Conservation (phyloP, 176 grass and related monocot species). For the Triticum turgidum region DNA sequence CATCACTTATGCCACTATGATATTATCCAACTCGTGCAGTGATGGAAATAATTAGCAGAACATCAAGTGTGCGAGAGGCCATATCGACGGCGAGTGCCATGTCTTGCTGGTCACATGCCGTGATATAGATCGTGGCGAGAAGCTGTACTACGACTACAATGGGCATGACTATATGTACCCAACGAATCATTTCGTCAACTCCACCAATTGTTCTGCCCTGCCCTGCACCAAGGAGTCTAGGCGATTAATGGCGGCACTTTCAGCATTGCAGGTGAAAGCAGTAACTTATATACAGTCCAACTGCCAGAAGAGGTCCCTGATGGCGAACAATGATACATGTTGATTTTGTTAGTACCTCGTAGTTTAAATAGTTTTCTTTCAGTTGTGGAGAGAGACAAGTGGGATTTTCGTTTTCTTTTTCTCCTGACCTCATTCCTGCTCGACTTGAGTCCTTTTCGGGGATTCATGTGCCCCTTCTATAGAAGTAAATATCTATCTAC, state of each 20-base stretch:
- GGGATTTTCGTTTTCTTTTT: too few relatives aligned
- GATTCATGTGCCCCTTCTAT: too few relatives aligned
- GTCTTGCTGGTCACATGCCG: conserved; percentile 75
- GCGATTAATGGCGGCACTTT: conserved; percentile 31
- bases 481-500: too few relatives aligned
- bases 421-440: too few relatives aligned
- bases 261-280: conserved; percentile 23
- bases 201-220: neutral
- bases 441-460: too few relatives aligned
- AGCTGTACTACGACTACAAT: conserved; percentile 93
- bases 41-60: conserved; percentile 78
- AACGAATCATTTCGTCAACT: conserved; percentile 70
- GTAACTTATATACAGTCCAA: too few relatives aligned
- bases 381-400: too few relatives aligned
- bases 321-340: too few relatives aligned
- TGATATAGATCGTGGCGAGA: conserved; percentile 76
- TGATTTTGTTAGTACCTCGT: too few relatives aligned
- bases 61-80: conserved; percentile 73
- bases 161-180: conserved; percentile 75
- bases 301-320: too few relatives aligned
- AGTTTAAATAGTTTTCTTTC: too few relatives aligned
- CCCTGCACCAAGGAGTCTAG: conserved; percentile 23
- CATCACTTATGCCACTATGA: neutral
- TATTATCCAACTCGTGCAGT: conserved; percentile 40
- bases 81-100: conserved; percentile 70